Evolutionary conservation across 2,329 filamentous ascomycete species (phyloP).

Genomic region (Ustulina deusta): DNA sequence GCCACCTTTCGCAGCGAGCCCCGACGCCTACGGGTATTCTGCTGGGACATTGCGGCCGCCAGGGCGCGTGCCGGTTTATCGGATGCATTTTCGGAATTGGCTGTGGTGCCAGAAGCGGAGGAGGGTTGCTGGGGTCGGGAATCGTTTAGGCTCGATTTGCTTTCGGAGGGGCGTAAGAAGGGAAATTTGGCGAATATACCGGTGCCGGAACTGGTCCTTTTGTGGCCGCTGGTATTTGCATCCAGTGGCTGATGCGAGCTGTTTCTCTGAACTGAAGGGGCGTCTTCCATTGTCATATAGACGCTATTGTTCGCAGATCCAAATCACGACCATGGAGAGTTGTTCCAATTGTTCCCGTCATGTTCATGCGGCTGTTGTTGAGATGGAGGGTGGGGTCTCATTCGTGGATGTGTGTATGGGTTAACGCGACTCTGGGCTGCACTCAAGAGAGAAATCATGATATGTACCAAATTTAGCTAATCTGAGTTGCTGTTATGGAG

Average conservation of each 20-base stretch:
- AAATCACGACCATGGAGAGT: slow-evolving; percentile 26
- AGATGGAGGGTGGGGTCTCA: slow-evolving; percentile 7
- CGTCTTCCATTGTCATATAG: slow-evolving; percentile 47
- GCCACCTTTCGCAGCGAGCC: slow-evolving; percentile 91
- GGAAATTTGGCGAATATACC: slow-evolving; percentile 76
- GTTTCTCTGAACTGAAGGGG: slow-evolving; percentile 47
- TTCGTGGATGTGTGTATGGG: not conserved
- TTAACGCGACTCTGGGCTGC: not conserved
- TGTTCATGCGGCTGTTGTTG: slow-evolving; percentile 24
- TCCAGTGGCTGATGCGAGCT: slow-evolving; percentile 46
- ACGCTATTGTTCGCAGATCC: slow-evolving; percentile 37
- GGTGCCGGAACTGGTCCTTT: slow-evolving; percentile 68
- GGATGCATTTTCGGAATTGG: slow-evolving; percentile 33
- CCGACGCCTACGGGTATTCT: slow-evolving; percentile 75
- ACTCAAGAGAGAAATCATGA: not conserved
- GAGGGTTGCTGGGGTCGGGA: slow-evolving; percentile 44
- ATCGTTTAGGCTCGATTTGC: slow-evolving; percentile 48
- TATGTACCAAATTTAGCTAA: not conserved
- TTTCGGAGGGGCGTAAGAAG: slow-evolving; percentile 67
- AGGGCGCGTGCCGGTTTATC: slow-evolving; percentile 49
- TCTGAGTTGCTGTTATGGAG: not conserved
- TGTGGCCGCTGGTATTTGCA: slow-evolving; percentile 53
- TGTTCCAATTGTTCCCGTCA: slow-evolving; percentile 43
- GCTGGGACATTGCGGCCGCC: slow-evolving; percentile 52
- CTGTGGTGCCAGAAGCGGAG: slow-evolving; percentile 30